Evolutionary conservation across 495 filamentous ascomycete species (phyloP).

Genomic region (Daldinia loculata): DNA sequence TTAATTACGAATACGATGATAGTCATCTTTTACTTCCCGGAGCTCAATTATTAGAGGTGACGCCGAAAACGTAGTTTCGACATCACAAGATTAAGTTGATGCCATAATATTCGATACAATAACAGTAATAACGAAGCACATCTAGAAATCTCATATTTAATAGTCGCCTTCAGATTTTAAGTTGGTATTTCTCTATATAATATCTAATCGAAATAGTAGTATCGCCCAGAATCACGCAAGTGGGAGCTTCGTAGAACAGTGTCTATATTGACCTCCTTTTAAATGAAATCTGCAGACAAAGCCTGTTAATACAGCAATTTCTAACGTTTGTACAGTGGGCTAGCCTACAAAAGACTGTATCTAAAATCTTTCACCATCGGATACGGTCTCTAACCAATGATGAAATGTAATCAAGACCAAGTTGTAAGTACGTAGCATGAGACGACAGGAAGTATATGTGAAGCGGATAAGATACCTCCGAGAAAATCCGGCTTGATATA

Average conservation of each 20-base stretch:
- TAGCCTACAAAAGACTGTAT: neutral
- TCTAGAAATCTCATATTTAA: too few relatives aligned
- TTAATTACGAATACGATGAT: too few relatives aligned
- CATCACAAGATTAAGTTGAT: too few relatives aligned
- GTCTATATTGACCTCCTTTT: neutral
- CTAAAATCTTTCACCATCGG: neutral
- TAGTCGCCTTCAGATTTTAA: too few relatives aligned
- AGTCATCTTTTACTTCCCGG: too few relatives aligned
- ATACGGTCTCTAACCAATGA: neutral
- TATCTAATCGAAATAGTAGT: too few relatives aligned
- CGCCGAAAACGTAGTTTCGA: too few relatives aligned
- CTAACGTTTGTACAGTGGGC: neutral
- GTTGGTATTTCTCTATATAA: too few relatives aligned
- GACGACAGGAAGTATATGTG: neutral
- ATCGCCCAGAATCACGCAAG: too few relatives aligned
- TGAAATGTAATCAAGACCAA: neutral
- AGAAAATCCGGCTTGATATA: neutral
- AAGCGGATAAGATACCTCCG: neutral
- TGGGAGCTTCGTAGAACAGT: neutral
- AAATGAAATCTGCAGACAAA: neutral
- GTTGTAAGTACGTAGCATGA: neutral
- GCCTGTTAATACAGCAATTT: neutral
- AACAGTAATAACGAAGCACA: too few relatives aligned
- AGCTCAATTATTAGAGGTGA: too few relatives aligned
- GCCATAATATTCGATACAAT: too few relatives aligned